A percentile compares a stretch with the other conserved stretches of the same genome.
Conservation (phyloP, 1,284 basidiomycete species). For the Pisolithus thermaeus region DNA sequence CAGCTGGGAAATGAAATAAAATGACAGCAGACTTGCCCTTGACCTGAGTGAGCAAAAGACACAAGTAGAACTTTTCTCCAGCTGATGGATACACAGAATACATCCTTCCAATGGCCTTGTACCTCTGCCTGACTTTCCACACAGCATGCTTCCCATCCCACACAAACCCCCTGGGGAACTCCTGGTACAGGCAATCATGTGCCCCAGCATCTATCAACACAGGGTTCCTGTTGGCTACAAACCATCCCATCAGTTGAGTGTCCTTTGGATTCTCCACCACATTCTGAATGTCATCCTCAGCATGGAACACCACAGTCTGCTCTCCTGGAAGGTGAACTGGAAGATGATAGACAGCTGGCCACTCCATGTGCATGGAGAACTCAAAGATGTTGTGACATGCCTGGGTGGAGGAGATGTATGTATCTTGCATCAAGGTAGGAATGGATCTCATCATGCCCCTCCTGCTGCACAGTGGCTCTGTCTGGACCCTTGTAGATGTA, state of each 20-base stretch:
- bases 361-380: slow-evolving; percentile 3
- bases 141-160: no score
- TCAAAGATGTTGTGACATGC: slow-evolving; percentile 1
- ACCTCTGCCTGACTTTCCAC: no score
- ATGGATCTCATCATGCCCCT: background rate
- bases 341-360: slow-evolving; percentile 1
- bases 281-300: background rate
- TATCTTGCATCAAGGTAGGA: slow-evolving; percentile 1
- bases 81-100: no score
- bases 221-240: slow-evolving; percentile 33
- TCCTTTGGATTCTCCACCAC: slow-evolving; percentile 16
- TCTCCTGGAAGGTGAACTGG: slow-evolving; percentile 15
- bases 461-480: slow-evolving; percentile 15
- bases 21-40: slow-evolving; percentile 12
- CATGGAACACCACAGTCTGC: slow-evolving; percentile 14
- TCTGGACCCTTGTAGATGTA: no score
- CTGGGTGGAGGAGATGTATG: slow-evolving; percentile 1
- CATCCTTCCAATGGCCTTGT: no score
- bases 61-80: no score
- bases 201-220: slow-evolving; percentile 23
- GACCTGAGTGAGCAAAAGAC: slow-evolving; percentile 3
- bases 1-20: background rate
- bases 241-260: slow-evolving; percentile 34
- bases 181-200: slow-evolving; percentile 32
- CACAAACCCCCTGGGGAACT: slow-evolving; percentile 26